Conservation (phyloP, 2,329 filamentous ascomycete genomes). For the Aspergillus vadensis region DNA sequence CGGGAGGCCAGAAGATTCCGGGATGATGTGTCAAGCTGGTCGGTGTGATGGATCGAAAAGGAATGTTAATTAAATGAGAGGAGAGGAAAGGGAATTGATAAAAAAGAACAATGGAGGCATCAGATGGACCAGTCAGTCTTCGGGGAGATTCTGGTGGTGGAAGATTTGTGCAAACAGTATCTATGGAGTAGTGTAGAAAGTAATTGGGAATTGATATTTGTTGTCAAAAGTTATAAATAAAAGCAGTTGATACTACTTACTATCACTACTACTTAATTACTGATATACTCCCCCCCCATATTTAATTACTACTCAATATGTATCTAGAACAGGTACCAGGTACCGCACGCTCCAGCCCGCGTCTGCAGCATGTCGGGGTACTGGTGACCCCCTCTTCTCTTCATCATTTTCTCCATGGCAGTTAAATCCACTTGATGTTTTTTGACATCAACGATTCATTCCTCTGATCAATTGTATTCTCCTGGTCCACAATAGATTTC, state of each 20-base stretch:
- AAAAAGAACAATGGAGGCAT: neutral
- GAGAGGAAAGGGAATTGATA: neutral
- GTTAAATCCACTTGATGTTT: too few species aligned
- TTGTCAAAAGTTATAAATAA: too few species aligned
- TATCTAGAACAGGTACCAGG: neutral
- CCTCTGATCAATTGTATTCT: too few species aligned
- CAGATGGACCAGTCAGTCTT: neutral
- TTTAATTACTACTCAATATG: neutral
- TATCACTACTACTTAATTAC: neutral
- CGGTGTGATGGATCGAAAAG: slow-evolving; percentile 1
- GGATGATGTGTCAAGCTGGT: slow-evolving; percentile 14
- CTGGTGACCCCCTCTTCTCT: neutral
- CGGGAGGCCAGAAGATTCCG: neutral
- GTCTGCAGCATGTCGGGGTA: neutral
- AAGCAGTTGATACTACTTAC: neutral
- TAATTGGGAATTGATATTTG: too few species aligned
- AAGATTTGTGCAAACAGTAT: too few species aligned
- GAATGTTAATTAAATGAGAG: neutral
- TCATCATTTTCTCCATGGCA: too few species aligned
- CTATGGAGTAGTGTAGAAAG: too few species aligned
- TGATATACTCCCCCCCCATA: neutral
- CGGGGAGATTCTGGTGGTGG: neutral
- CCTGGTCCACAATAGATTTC: too few species aligned
- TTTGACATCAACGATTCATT: too few species aligned
- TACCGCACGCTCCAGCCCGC: neutral